Percentiles rank a stretch among this genome's conserved stretches.
phyloP scores from a whole-genome alignment of 2,329 filamentous ascomycete genomes.

The Ilyonectria destructans region DNA sequence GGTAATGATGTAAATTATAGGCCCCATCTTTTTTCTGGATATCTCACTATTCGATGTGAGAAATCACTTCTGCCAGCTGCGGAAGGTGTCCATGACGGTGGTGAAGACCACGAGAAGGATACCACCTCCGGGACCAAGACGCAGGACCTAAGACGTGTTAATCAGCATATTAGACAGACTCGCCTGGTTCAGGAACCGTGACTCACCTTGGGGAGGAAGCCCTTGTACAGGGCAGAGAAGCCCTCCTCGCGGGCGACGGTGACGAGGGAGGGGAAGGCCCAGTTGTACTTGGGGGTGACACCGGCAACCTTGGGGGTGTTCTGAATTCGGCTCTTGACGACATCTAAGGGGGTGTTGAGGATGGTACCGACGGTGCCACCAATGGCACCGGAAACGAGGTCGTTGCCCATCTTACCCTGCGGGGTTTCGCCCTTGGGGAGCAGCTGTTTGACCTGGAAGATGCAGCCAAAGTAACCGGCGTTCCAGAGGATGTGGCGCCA shows the following conservation, averaged over 20 bases:
- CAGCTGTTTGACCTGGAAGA: conserved; percentile 93
- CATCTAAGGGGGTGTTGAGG: conserved; percentile 95
- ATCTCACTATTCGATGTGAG: conserved; percentile 28
- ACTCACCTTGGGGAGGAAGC: conserved; percentile 95
- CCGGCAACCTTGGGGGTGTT: conserved; percentile 91
- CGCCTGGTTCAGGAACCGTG: conserved; percentile 54
- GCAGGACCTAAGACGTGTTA: conserved; percentile 54
- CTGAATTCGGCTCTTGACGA: conserved; percentile 98
- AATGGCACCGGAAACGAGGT: conserved; percentile 87
- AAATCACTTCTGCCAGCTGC: conserved; percentile 63
- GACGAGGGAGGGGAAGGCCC: conserved; percentile 90
- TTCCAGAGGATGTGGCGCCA: conserved; percentile 96
- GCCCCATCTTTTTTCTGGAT: conserved; percentile 25
- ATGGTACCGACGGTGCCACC: conserved; percentile 93
- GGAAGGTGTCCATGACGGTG: conserved; percentile 94
- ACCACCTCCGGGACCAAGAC: conserved; percentile 71
- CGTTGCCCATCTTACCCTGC: conserved; percentile 86
- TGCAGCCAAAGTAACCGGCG: conserved; percentile 96
- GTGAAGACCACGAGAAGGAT: conserved; percentile 90
- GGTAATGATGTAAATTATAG: conserved; percentile 38
- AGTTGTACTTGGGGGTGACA: conserved; percentile 94
- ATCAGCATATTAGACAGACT: conserved; percentile 15
- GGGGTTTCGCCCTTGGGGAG: conserved; percentile 88
- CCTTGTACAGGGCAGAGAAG: conserved; percentile 94
- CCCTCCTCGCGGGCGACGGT: conserved; percentile 96